phyloP scores from a whole-genome alignment of 345 rosid species.

The Eutrema yunnanense region DNA sequence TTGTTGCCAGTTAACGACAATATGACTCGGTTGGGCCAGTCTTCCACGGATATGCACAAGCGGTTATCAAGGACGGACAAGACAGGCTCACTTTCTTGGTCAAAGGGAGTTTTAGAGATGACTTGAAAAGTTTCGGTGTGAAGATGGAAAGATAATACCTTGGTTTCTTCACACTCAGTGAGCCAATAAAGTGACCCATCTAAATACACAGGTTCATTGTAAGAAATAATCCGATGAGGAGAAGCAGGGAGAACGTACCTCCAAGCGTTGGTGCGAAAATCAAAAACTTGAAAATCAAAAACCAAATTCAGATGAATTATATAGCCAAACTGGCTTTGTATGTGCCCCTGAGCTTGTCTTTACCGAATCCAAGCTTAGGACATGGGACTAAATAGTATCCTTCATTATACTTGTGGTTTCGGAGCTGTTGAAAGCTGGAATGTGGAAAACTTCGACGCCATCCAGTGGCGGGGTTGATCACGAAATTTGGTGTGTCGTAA shows the following conservation, averaged over 20 bases:
- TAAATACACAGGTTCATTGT: background rate
- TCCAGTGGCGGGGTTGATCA: too few species aligned
- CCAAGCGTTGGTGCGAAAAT: background rate
- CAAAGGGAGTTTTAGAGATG: background rate
- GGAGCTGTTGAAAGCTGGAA: background rate
- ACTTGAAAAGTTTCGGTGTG: background rate
- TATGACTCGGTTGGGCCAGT: background rate
- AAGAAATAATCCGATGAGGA: background rate
- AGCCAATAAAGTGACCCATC: background rate
- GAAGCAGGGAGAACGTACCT: background rate
- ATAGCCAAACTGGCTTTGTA: background rate
- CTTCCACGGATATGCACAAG: background rate
- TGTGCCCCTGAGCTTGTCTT: background rate
- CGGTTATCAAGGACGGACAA: background rate
- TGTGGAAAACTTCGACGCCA: too few species aligned
- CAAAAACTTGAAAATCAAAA: too few species aligned
- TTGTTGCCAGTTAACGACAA: background rate
- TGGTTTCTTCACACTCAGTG: background rate
- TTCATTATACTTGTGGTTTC: background rate
- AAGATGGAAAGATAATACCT: background rate
- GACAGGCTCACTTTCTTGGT: background rate
- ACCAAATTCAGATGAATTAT: background rate
- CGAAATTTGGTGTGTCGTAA: too few species aligned
- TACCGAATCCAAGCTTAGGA: background rate
- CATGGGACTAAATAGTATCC: too few species aligned